phyloP scores from a whole-genome alignment of 2,329 filamentous ascomycete species.

The Xylaria sp. region DNA sequence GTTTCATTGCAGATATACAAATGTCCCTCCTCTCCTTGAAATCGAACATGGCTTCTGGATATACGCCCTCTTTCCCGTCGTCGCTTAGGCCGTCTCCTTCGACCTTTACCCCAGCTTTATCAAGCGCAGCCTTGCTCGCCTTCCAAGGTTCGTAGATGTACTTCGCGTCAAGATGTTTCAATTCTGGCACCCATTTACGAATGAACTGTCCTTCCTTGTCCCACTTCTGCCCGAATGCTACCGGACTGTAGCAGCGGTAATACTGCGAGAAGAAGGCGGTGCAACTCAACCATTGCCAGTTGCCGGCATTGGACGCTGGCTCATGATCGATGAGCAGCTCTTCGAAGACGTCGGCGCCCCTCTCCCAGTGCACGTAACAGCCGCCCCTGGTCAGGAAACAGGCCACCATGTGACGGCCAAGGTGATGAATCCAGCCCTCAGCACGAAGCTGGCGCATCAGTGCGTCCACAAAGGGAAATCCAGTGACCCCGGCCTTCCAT shows the following conservation, averaged over 20 bases:
- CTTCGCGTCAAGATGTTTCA: slow-evolving; percentile 70
- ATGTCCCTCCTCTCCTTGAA: slow-evolving; percentile 70
- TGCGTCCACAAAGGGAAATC: slow-evolving; percentile 84
- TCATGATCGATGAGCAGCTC: slow-evolving; percentile 82
- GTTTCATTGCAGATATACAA: slow-evolving; percentile 76
- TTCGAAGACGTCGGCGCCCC: slow-evolving; percentile 81
- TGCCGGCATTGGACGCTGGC: slow-evolving; percentile 76
- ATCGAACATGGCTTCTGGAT: slow-evolving; percentile 83
- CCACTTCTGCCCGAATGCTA: slow-evolving; percentile 81
- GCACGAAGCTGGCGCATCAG: slow-evolving; percentile 78
- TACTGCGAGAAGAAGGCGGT: slow-evolving; percentile 80
- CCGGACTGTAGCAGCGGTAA: slow-evolving; percentile 75
- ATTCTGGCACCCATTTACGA: slow-evolving; percentile 73
- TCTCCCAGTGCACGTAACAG: slow-evolving; percentile 82
- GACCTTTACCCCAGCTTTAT: slow-evolving; percentile 70
- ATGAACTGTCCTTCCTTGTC: slow-evolving; percentile 75
- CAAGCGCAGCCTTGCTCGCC: slow-evolving; percentile 74
- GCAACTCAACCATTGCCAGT: slow-evolving; percentile 83
- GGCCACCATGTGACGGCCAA: slow-evolving; percentile 80
- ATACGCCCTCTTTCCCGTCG: slow-evolving; percentile 59
- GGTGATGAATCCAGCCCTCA: slow-evolving; percentile 84
- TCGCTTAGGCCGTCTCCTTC: slow-evolving; percentile 60
- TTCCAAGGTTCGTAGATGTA: slow-evolving; percentile 86
- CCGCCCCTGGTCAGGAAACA: slow-evolving; percentile 84
- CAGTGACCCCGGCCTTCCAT: slow-evolving; percentile 76